Conservation (phyloP, 257 asterid species). For the Solanum bulbocastanum region DNA sequence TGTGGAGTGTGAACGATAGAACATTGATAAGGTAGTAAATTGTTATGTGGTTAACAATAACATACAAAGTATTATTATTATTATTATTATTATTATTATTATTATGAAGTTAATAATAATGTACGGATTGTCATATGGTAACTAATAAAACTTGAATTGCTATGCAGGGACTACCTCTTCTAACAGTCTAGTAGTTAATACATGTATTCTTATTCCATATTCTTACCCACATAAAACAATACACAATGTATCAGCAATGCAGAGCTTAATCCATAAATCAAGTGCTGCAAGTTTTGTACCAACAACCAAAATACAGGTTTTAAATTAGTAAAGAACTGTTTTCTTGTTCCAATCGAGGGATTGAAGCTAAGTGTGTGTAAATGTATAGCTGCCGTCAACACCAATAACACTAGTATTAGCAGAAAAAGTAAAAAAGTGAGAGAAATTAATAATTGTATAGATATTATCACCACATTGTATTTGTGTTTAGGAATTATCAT, state of each 20-base stretch:
- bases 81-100: neutral
- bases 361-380: neutral
- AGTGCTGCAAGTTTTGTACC: neutral
- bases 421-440: neutral
- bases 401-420: neutral
- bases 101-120: neutral
- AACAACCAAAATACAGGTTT: neutral
- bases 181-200: neutral
- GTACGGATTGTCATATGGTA: neutral
- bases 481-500: neutral
- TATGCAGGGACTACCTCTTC: neutral
- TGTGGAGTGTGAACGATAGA: neutral
- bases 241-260: neutral
- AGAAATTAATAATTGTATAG: neutral
- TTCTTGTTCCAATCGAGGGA: neutral
- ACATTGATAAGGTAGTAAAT: neutral
- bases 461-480: neutral
- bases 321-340: neutral
- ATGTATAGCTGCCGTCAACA: neutral
- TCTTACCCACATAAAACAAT: neutral
- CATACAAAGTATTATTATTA: neutral
- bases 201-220: neutral
- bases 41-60: neutral
- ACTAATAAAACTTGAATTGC: neutral
- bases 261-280: neutral